Evolutionary conservation across 2,329 filamentous ascomycete species (phyloP).

Genomic region (Sporothrix dimorphospora): DNA sequence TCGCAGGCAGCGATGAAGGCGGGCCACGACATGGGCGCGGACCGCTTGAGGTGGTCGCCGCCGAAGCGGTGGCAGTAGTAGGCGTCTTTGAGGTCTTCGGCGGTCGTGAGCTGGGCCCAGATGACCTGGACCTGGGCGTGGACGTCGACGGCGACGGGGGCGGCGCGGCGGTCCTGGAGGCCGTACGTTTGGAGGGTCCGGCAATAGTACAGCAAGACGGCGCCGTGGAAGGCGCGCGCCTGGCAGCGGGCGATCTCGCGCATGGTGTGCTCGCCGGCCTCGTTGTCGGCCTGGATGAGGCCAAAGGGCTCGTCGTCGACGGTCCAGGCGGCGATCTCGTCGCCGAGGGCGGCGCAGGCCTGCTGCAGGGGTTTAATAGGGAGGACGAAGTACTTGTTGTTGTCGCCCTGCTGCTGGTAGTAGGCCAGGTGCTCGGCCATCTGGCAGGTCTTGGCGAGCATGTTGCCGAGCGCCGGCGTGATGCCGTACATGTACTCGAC

Average conservation of each 20-base stretch:
- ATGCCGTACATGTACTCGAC: constrained; percentile 30
- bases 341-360: constrained; percentile 18
- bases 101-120: constrained; percentile 4
- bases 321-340: constrained; percentile 14
- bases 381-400: no score
- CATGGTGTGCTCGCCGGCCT: not conserved
- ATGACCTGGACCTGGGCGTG: not conserved
- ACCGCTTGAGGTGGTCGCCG: not conserved
- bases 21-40: constrained; percentile 30
- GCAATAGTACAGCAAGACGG: not conserved
- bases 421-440: constrained; percentile 21
- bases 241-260: constrained; percentile 12
- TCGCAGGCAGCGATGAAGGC: constrained; percentile 27
- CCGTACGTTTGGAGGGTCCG: not conserved
- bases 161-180: not conserved
- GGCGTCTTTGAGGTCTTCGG: constrained; percentile 27
- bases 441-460: constrained; percentile 26
- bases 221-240: constrained; percentile 8
- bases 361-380: not conserved
- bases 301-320: constrained; percentile 10
- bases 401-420: not conserved
- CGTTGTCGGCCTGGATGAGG: not conserved
- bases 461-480: constrained; percentile 26
- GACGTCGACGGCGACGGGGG: not conserved
- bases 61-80: not conserved